Conservation (phyloP, 306 rosid species). For the Carpinus viminea region DNA sequence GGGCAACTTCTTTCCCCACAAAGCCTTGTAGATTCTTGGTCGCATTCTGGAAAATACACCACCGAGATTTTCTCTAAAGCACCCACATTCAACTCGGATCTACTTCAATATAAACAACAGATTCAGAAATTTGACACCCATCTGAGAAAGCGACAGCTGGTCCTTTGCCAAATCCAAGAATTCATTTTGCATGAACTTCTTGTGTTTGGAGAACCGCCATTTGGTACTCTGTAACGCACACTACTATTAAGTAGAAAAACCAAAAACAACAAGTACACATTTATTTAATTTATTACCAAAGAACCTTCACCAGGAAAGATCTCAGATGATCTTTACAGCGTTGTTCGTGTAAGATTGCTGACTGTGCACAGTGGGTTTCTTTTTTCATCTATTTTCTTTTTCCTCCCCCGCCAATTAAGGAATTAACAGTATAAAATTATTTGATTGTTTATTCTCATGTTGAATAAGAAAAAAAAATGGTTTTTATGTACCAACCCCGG, state of each 20-base stretch:
- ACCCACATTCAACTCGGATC: slow-evolving; percentile 18
- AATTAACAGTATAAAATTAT: too few species aligned
- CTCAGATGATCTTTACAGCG: background rate
- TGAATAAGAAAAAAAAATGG: too few species aligned
- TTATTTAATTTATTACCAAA: background rate
- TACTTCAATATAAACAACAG: background rate
- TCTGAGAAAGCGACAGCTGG: background rate
- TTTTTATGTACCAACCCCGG: background rate
- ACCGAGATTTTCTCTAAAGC: background rate
- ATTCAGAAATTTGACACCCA: background rate
- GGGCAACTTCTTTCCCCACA: background rate
- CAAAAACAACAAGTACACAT: background rate
- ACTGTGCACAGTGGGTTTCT: background rate
- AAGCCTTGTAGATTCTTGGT: background rate
- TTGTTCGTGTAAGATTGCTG: background rate
- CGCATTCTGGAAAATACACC: background rate
- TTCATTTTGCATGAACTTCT: background rate
- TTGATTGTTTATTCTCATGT: too few species aligned
- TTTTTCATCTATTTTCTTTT: too few species aligned
- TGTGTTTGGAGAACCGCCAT: background rate
- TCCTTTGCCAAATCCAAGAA: background rate
- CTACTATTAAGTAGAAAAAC: background rate
- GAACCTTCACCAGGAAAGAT: slow-evolving; percentile 29
- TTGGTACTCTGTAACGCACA: background rate
- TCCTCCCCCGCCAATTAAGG: too few species aligned